A percentile compares a stretch with the other conserved stretches of the same genome.
Conservation (phyloP, 139 green algal species). For the Tetraselmis chui region DNA sequence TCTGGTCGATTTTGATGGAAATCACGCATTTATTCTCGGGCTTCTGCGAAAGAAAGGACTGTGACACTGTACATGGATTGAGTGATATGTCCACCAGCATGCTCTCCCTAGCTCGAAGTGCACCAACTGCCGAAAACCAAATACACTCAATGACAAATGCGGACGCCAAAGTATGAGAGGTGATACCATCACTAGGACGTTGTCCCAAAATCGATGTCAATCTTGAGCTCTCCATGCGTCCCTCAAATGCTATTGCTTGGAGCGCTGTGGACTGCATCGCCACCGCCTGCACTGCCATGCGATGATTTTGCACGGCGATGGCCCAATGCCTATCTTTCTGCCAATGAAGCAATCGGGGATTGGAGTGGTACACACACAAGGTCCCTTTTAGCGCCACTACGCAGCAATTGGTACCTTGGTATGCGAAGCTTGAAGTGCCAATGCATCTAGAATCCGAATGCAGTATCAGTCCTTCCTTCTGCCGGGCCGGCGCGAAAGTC, state of each 20-base stretch:
- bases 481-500: not conserved
- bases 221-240: not conserved
- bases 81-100: not conserved
- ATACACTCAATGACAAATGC: no score
- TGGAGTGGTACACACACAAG: no score
- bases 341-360: not conserved
- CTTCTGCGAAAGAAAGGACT: not conserved
- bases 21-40: no score
- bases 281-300: not conserved
- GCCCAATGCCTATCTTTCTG: not conserved
- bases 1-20: no score
- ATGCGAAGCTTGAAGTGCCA: not conserved
- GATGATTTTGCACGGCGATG: not conserved
- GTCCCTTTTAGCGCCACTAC: not conserved
- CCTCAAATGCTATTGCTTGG: not conserved
- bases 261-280: not conserved
- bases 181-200: slow-evolving; percentile 25
- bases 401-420: not conserved
- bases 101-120: no score
- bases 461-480: not conserved
- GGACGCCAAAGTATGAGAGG: no score
- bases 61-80: not conserved
- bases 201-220: slow-evolving; percentile 57
- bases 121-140: no score
- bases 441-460: not conserved